phyloP scores from a whole-genome alignment of 345 rosid species.

The Zanthoxylum bungeanum region DNA sequence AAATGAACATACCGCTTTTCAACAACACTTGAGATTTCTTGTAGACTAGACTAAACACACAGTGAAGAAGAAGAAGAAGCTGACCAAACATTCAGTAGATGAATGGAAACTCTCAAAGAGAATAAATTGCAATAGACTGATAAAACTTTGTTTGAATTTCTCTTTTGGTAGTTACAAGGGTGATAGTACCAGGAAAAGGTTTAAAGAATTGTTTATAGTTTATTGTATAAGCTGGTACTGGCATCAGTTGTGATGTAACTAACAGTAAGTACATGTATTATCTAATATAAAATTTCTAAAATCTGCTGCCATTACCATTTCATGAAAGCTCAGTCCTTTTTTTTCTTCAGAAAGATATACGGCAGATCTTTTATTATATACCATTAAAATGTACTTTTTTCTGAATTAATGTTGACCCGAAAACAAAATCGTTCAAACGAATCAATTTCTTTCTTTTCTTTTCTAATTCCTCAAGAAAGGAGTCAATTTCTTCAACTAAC shows the following conservation, averaged over 20 bases:
- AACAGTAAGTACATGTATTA: background rate
- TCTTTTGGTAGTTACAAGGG: background rate
- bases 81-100: background rate
- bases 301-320: background rate
- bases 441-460: background rate
- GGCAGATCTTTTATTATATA: background rate
- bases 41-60: background rate
- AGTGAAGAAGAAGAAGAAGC: background rate
- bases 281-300: background rate
- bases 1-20: background rate
- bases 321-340: background rate
- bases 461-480: background rate
- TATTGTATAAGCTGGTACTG: background rate
- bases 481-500: background rate
- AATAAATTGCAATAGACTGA: background rate
- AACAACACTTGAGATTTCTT: background rate
- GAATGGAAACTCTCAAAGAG: background rate
- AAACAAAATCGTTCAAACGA: background rate
- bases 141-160: background rate
- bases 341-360: background rate
- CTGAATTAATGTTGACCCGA: background rate
- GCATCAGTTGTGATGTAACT: background rate
- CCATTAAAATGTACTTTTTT: background rate
- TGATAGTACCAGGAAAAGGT: background rate
- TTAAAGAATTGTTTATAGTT: background rate